phyloP scores from a whole-genome alignment of 2,329 filamentous ascomycete species.

The Trichoderma pleuroti region DNA sequence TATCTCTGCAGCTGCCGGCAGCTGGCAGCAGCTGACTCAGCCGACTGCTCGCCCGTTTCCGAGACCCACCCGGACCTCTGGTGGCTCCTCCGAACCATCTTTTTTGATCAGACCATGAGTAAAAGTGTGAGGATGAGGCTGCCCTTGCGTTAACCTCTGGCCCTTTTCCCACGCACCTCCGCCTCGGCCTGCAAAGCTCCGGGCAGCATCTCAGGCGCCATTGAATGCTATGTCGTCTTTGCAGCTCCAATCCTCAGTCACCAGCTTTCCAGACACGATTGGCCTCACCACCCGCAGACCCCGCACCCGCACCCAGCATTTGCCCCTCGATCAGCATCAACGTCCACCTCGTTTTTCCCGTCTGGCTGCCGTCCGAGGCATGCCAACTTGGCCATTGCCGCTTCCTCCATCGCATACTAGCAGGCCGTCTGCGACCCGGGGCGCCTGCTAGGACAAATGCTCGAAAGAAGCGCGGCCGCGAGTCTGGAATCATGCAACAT shows the following conservation, averaged over 20 bases:
- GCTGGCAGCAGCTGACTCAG: conserved; percentile 1
- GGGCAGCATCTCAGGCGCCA: background rate
- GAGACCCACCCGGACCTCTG: conserved; percentile 15
- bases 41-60: background rate
- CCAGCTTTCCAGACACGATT: conserved; percentile 1
- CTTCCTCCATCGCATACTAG: conserved; percentile 1
- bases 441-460: conserved; percentile 40
- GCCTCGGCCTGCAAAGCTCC: background rate
- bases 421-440: conserved; percentile 3
- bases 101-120: conserved; percentile 18
- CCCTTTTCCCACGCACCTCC: background rate
- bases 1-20: background rate
- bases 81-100: conserved; percentile 18
- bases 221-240: conserved; percentile 18
- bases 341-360: background rate
- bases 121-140: conserved; percentile 18
- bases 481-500: conserved; percentile 55
- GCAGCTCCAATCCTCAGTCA: background rate
- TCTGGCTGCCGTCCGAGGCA: conserved; percentile 14
- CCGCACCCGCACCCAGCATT: background rate
- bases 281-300: background rate
- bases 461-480: conserved; percentile 55
- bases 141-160: background rate
- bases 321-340: background rate
- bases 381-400: background rate